Evolutionary conservation across 1,139 yeast species (phyloP).

Genomic region (Sugiyamaella castrensis): DNA sequence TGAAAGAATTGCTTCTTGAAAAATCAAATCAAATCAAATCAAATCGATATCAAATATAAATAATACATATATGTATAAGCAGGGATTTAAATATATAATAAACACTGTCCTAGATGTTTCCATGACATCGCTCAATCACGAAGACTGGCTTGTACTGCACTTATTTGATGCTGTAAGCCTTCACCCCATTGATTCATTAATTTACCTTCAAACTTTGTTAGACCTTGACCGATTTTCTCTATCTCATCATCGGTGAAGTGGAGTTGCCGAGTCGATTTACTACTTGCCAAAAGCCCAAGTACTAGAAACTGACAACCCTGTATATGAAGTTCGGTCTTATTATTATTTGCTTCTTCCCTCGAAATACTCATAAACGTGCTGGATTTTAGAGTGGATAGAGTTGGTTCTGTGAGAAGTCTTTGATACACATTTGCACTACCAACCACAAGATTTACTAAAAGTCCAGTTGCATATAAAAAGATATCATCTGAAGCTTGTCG

Average conservation of each 20-base stretch:
- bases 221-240: conserved; percentile 14
- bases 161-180: conserved; percentile 21
- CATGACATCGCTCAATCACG: too few relatives aligned
- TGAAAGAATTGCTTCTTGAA: conserved; percentile 69
- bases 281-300: conserved; percentile 20
- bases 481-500: conserved; percentile 4
- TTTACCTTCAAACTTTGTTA: conserved; percentile 14
- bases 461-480: conserved; percentile 23
- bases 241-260: conserved; percentile 12
- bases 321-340: conserved; percentile 16
- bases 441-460: conserved; percentile 21
- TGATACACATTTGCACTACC: conserved; percentile 15
- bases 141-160: conserved; percentile 13
- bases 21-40: not conserved
- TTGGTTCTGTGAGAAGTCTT: conserved; percentile 4
- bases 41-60: not conserved
- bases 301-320: conserved; percentile 24
- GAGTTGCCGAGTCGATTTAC: not conserved
- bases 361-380: not conserved
- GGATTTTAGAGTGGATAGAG: not conserved
- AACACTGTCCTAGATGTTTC: too few relatives aligned
- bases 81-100: too few relatives aligned
- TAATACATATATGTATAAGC: too few relatives aligned
- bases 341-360: conserved; percentile 1
- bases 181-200: conserved; percentile 18